Evolutionary conservation across 768 basidiomycete genomes (phyloP), one percentile per base, ranked within the genome.

Genomic region (Hydnomerulius pinastri): DNA sequence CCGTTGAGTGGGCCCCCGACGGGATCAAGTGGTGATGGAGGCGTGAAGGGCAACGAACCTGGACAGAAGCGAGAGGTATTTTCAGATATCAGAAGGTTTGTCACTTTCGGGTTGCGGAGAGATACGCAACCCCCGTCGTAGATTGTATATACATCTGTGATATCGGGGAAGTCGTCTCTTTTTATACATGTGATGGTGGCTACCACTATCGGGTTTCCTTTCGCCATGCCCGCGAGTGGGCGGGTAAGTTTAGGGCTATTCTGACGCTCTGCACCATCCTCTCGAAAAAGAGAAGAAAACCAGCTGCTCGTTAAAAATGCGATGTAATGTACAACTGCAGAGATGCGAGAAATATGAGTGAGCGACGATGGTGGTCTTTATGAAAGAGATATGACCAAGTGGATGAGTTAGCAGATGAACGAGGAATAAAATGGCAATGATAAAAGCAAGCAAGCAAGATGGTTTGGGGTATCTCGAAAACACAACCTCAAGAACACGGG

Each of bases 51-150:
- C 0, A 75, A 73, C 41, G 77, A 80, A 48, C 30, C 63, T 2
- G 65, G 68, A 20, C 74, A 79, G 48, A 83, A 83, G 57, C 76
- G 86, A 18, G 87, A 92, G 60, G 89, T 92, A 0, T 93, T 97
- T 66, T 90, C 90, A 2, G 93, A 94, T 60, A 85, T 96, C 60
- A 76, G 87, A 58, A 77, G 93, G 15, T 87, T 97, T 63, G 91
- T 97, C 38, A 92, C 84, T 57, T 96, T 97, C 67, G 92, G 91
- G 0, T 71, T 92, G 53, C 75, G 92, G 62, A 80, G 90, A 56
- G 92, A 92, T 55, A 73, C 83, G 46, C 65, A 58, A 25, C 57
- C 60, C 35, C 60, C 64, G 51, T 53, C 61, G 52, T 65, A 62
- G 42, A 56, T 25, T 35, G 21, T 23, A 28, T 18, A 15, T n/a